Base-by-base conservation (phyloP, 1,284 basidiomycete genomes). In the Melampsora larici-populina region DNA sequence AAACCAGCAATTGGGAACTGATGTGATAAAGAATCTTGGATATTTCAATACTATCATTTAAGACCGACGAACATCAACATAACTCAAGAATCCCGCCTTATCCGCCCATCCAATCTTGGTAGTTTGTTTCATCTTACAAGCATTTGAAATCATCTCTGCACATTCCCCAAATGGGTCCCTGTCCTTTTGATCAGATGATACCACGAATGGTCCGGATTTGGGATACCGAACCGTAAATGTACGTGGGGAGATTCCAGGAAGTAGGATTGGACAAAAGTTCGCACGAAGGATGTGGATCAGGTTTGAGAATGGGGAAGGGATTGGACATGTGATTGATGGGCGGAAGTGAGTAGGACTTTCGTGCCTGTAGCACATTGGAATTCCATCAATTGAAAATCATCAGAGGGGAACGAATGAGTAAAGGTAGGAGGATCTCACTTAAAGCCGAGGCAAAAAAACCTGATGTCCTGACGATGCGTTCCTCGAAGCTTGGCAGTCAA, bases 291-390 rank as follows among this genome's bases (percentile, higher is more conserved):
- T 62, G 24, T 67, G 17, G 26, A 24, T 11, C 15, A 76, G 31
- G 55, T 69, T 76, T 29, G 26, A 18, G 13, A 55, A 65, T 36
- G 8, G 15, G 55, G 31, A 67, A 11, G 73, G 73, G 66, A 76
- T 76, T 26, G 73, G 73, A n/a, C 48, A 55, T 36, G 65, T 76
- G n/a, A 76, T 76, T n/a, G 73, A 76, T 18, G 48, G 51, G 33
- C 67, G 66, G 15, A 62, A 58, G 17, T 26, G n/a, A 7, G 65
- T 76, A 40, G 73, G 48, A 24, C 43, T 18, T 24, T 76, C 73
- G 43, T 76, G 73, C 51, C 73, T 76, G 31, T 31, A 5, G 6
- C 13, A 24, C 7, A 58, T n/a, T 13, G 8, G 1, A 58, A 24
- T 8, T 13, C 5, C 11, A 43, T 43, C 40, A 43, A 43, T 43